Evolutionary conservation across 2,329 filamentous ascomycete genomes (phyloP).

Genomic region (Scytalidium lignicola): DNA sequence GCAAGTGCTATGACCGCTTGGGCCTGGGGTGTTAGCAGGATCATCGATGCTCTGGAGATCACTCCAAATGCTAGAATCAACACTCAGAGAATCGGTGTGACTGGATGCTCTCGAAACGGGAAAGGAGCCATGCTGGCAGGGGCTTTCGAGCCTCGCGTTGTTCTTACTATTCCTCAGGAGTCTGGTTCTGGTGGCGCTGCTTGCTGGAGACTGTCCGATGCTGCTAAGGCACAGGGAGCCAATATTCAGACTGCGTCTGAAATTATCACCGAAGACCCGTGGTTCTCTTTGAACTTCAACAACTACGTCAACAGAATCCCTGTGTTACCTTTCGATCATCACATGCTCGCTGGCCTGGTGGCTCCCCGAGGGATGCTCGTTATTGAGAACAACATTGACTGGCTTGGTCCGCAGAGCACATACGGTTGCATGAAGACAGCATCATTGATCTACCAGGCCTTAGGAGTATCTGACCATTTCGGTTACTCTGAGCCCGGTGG

Average conservation of each 20-base stretch:
- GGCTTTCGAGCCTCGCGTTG: conserved; percentile 52
- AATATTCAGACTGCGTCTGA: conserved; percentile 56
- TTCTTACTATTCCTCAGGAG: conserved; percentile 55
- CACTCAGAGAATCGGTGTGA: conserved; percentile 45
- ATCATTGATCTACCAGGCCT: conserved; percentile 46
- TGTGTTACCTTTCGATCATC: conserved; percentile 49
- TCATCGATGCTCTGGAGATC: conserved; percentile 52
- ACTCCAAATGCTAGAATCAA: conserved; percentile 42
- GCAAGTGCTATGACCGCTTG: conserved; percentile 55
- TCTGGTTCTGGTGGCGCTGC: conserved; percentile 55
- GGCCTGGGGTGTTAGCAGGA: conserved; percentile 56
- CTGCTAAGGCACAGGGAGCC: conserved; percentile 44
- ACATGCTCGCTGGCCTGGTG: conserved; percentile 50
- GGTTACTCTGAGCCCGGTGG: conserved; percentile 42
- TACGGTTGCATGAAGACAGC: conserved; percentile 49
- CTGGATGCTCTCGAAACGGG: conserved; percentile 59
- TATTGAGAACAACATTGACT: conserved; percentile 46
- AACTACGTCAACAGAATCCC: conserved; percentile 33
- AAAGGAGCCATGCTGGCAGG: conserved; percentile 57
- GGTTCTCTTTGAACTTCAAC: conserved; percentile 51
- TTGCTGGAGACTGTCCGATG: conserved; percentile 53
- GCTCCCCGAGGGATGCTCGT: conserved; percentile 49
- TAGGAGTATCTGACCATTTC: conserved; percentile 45
- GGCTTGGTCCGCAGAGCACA: conserved; percentile 46
- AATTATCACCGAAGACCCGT: conserved; percentile 56